phyloP scores from a whole-genome alignment of 73 alveolate genomes.

The Tetrahymena elliotti region DNA sequence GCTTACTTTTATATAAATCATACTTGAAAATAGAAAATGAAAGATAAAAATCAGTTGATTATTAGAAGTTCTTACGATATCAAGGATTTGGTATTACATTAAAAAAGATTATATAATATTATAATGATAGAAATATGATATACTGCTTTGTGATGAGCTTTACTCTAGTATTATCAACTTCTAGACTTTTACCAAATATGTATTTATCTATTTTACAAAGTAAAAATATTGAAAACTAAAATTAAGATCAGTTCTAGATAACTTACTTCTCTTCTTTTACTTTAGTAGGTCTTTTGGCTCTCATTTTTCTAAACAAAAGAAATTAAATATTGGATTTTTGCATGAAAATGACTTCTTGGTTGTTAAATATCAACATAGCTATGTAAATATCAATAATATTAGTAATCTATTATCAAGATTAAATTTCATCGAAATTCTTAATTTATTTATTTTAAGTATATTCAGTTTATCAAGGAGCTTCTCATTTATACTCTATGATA shows the following conservation, averaged over 20 bases:
- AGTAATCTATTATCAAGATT: not conserved
- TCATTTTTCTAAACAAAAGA: not conserved
- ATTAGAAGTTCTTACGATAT: not conserved
- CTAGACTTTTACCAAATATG: not conserved
- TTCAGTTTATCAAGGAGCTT: not conserved
- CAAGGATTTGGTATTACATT: not conserved
- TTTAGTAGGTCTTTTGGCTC: not conserved
- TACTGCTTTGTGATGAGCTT: not conserved
- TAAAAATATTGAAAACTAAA: not conserved
- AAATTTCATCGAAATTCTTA: not conserved
- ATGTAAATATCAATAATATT: too few relatives aligned
- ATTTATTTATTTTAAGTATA: too few relatives aligned
- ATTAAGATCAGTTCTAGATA: too few relatives aligned
- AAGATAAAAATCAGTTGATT: not conserved
- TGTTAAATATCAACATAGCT: not conserved
- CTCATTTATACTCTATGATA: not conserved
- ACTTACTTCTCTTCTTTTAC: not conserved
- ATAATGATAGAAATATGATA: too few relatives aligned
- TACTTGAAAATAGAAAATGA: not conserved
- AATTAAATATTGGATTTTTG: not conserved
- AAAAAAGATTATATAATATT: too few relatives aligned
- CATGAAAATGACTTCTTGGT: not conserved
- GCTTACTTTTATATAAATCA: not conserved
- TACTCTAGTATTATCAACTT: not conserved
- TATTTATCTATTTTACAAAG: too few relatives aligned